Conservation (phyloP, 2,329 filamentous ascomycete species). For the Fusarium coicis region DNA sequence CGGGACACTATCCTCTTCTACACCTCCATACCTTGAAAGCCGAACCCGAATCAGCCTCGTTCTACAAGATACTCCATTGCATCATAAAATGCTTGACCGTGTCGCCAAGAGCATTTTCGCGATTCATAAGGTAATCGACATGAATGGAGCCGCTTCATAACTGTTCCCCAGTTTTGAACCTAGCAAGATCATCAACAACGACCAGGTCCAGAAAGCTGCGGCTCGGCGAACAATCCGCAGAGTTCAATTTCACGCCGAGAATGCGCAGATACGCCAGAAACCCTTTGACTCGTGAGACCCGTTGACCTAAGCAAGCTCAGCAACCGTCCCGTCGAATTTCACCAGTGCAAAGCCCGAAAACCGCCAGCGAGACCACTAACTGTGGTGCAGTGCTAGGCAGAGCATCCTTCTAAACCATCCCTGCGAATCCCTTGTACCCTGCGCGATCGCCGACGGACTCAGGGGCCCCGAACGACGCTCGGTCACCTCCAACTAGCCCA, state of each 20-base stretch:
- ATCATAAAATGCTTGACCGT: not conserved
- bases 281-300: slow-evolving; percentile 21
- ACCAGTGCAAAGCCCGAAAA: slow-evolving; percentile 9
- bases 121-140: not conserved
- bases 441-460: slow-evolving; percentile 43
- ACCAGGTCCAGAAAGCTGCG: not conserved
- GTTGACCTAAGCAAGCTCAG: slow-evolving; percentile 21
- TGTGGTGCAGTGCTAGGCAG: slow-evolving; percentile 19
- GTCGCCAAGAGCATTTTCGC: not conserved
- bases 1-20: not conserved
- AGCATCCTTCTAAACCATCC: slow-evolving; percentile 19
- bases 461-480: slow-evolving; percentile 45
- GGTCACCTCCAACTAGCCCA: slow-evolving; percentile 37
- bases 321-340: slow-evolving; percentile 16
- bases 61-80: not conserved
- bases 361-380: not conserved
- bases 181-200: not conserved
- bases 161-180: not conserved
- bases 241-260: not conserved
- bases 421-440: slow-evolving; percentile 36
- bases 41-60: not conserved
- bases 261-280: not conserved
- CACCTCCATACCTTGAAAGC: not conserved
- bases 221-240: slow-evolving; percentile 4
- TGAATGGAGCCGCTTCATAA: slow-evolving; percentile 11